Evolutionary conservation across 345 rosid genomes (phyloP).

Genomic region (Gossypium thurberi): DNA sequence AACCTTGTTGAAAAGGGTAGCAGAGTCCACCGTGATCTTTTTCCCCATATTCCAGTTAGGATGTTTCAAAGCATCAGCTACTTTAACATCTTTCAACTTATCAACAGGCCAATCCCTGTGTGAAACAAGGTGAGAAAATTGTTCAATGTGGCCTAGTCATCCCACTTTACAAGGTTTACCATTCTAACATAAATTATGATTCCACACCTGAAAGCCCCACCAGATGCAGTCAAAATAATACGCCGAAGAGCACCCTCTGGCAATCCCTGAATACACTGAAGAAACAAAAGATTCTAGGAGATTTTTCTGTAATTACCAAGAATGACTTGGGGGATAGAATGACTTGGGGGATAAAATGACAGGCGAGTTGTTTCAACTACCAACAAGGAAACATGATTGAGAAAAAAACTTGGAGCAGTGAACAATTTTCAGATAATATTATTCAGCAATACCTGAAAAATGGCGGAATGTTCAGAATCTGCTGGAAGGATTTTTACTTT

Average conservation of each 20-base stretch:
- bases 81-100: conserved; percentile 81
- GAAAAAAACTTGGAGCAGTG: neutral
- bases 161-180: neutral
- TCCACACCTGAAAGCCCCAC: conserved; percentile 92
- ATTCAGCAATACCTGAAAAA: conserved; percentile 65
- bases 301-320: neutral
- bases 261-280: conserved; percentile 94
- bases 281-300: conserved; percentile 17
- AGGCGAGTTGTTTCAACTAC: neutral
- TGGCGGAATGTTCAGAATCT: conserved; percentile 98
- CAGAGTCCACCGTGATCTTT: conserved; percentile 93
- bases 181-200: conserved; percentile 15
- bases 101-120: conserved; percentile 86
- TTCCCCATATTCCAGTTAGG: conserved; percentile 98
- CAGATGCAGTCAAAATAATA: conserved; percentile 92
- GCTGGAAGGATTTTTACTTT: conserved; percentile 94
- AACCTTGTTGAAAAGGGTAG: conserved; percentile 98
- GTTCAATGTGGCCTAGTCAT: conserved; percentile 5
- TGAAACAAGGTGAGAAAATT: conserved; percentile 18
- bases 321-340: neutral
- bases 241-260: conserved; percentile 80
- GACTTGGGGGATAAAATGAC: neutral
- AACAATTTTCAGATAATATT: neutral
- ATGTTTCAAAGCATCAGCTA: conserved; percentile 95
- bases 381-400: neutral